Evolutionary conservation across 495 filamentous ascomycete species (phyloP), one percentile per base, ranked within the genome.

Genomic region (Opeltia flavorubescens): DNA sequence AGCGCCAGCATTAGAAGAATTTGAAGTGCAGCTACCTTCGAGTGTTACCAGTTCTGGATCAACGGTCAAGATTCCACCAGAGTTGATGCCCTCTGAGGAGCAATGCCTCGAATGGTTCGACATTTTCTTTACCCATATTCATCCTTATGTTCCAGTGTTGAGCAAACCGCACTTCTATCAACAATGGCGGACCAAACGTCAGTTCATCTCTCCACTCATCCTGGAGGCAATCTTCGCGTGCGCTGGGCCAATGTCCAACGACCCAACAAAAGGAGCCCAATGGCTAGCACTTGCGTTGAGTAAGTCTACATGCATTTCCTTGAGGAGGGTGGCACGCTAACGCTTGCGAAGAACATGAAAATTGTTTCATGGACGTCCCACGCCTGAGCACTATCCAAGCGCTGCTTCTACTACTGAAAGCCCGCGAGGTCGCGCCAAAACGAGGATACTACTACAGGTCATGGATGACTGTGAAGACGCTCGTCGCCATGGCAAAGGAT

Each of bases 201-300:
- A 81, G 27, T 80, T 84, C 1, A 89, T 99, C 6, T 96, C 91
- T 0, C 93, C 91, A 12, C 70, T 99, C 43, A 68, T 99, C 34
- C 69, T 99, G 0, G 91, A 96, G 65, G 86, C 86, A 9, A 80
- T 99, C n/a, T 95, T 99, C 61, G 87, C 93, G 5, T 95, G 93
- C 62, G 78, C 84, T 7, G 84, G 84, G 8, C 73, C 86, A 27
- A 70, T 95, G 48, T 79, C 86, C 1, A 85, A 88, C 51, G 86
- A 91, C 54, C 79, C 85, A 12, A 70, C 78, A 2, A 78, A 93
- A 64, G 88, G 87, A 39, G 80, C 87, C 41, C 88, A 93, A 59
- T 99, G 93, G 93, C 77, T 96, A 31, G 87, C 88, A 40, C 73
- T 96, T 51, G 89, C 89, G 47, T 83, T 84, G 35, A 84, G 89